Conservation (phyloP, 2,329 filamentous ascomycete species). For the Trichoderma simmonsii region DNA sequence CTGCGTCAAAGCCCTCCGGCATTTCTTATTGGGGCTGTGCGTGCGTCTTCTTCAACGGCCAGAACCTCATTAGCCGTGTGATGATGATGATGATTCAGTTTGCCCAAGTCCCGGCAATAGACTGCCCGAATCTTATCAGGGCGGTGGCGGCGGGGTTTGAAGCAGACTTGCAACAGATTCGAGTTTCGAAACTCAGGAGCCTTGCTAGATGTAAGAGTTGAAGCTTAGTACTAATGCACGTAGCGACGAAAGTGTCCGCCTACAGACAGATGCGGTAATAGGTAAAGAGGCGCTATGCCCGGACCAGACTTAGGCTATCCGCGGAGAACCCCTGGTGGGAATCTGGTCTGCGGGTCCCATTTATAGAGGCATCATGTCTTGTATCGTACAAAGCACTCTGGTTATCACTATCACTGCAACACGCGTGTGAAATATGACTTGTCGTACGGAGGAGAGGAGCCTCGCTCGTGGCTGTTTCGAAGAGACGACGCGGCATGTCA, state of each 20-base stretch:
- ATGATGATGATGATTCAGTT: neutral
- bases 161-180: constrained; percentile 46
- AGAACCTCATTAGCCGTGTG: neutral
- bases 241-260: neutral
- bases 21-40: neutral
- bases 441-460: neutral
- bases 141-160: constrained; percentile 35
- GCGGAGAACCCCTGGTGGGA: constrained; percentile 12
- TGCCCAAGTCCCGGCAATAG: neutral
- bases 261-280: neutral
- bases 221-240: constrained; percentile 3
- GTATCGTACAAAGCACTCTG: neutral
- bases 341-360: neutral
- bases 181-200: constrained; percentile 40
- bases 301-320: neutral
- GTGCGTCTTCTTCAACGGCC: neutral
- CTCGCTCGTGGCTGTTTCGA: neutral
- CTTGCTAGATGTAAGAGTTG: constrained; percentile 18
- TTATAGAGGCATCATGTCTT: neutral
- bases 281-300: neutral
- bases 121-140: neutral
- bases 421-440: neutral
- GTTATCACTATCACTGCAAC: neutral
- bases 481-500: neutral
- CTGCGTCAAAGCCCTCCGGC: neutral